Conservation (phyloP, 2,329 filamentous ascomycete genomes). For the Zopfia rhizophila region DNA sequence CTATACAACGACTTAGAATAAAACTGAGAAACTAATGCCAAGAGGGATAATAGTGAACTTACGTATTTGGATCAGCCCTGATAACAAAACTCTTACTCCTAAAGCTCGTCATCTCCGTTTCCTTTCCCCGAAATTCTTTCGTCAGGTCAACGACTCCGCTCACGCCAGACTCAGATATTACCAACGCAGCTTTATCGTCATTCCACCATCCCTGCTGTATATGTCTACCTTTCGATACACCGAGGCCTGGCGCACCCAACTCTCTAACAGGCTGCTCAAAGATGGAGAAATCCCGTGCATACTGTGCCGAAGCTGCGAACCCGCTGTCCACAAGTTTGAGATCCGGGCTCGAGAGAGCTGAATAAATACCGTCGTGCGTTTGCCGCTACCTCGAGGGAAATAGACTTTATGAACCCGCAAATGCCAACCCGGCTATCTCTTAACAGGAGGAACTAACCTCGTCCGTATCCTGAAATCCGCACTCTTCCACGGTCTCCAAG, state of each 20-base stretch:
- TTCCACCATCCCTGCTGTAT: constrained; percentile 22
- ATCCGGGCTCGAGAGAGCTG: neutral
- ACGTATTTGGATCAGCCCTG: constrained; percentile 33
- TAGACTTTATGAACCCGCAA: constrained; percentile 22
- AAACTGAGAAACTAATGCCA: too few species aligned
- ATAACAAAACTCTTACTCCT: constrained; percentile 11
- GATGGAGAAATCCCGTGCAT: constrained; percentile 15
- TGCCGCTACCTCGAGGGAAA: too few species aligned
- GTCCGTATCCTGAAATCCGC: constrained; percentile 14
- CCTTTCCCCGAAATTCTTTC: neutral
- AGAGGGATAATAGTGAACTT: constrained; percentile 6
- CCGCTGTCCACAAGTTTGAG: constrained; percentile 24
- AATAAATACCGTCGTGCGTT: neutral
- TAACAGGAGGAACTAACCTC: constrained; percentile 14
- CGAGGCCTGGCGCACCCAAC: too few species aligned
- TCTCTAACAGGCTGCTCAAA: constrained; percentile 17
- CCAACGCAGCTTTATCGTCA: constrained; percentile 3
- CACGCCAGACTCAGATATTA: constrained; percentile 25
- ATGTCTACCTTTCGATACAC: neutral
- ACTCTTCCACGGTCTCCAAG: constrained; percentile 25
- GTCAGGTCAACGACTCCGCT: constrained; percentile 28
- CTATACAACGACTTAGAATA: too few species aligned
- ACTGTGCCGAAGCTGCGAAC: constrained; percentile 28
- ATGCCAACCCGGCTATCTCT: constrained; percentile 27
- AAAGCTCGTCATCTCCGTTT: too few species aligned